Percentiles rank a stretch among this genome's conserved stretches.
phyloP scores from a whole-genome alignment of 495 filamentous ascomycete genomes.

The Penicillium egyptiacum region DNA sequence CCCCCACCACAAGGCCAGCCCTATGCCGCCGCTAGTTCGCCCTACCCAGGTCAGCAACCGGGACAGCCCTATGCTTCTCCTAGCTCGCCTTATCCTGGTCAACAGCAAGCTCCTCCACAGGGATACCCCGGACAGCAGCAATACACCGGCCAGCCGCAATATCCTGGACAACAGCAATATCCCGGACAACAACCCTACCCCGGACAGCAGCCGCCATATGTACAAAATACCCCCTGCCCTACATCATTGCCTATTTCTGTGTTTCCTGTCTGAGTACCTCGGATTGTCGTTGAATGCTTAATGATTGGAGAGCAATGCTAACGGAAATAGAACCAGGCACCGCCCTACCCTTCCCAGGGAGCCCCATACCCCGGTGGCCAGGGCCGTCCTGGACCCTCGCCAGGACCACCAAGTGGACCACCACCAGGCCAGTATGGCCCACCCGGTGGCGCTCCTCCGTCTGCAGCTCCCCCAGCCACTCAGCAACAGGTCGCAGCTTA shows the following conservation, averaged over 20 bases:
- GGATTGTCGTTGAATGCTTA: conserved; percentile 2
- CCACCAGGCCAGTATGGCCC: conserved; percentile 16
- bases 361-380: conserved; percentile 36
- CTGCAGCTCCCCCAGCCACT: conserved; percentile 36
- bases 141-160: conserved; percentile 6
- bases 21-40: conserved; percentile 29
- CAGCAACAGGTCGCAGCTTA: conserved; percentile 53
- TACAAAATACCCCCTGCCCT: conserved; percentile 26
- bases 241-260: background rate
- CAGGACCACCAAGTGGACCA: conserved; percentile 23
- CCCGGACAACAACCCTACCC: conserved; percentile 6
- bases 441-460: conserved; percentile 30
- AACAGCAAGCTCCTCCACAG: conserved; percentile 11
- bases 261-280: conserved; percentile 14
- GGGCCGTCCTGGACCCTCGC: conserved; percentile 31
- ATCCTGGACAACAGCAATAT: conserved; percentile 21
- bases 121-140: conserved; percentile 11
- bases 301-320: conserved; percentile 12
- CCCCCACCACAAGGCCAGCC: conserved; percentile 36
- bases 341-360: conserved; percentile 34
- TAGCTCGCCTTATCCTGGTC: conserved; percentile 30
- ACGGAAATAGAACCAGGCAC: conserved; percentile 25
- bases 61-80: conserved; percentile 39
- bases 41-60: conserved; percentile 39
- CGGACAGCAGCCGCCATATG: conserved; percentile 34